phyloP scores from a whole-genome alignment of 2,329 filamentous ascomycete genomes.

The Waltergamsia citrina region DNA sequence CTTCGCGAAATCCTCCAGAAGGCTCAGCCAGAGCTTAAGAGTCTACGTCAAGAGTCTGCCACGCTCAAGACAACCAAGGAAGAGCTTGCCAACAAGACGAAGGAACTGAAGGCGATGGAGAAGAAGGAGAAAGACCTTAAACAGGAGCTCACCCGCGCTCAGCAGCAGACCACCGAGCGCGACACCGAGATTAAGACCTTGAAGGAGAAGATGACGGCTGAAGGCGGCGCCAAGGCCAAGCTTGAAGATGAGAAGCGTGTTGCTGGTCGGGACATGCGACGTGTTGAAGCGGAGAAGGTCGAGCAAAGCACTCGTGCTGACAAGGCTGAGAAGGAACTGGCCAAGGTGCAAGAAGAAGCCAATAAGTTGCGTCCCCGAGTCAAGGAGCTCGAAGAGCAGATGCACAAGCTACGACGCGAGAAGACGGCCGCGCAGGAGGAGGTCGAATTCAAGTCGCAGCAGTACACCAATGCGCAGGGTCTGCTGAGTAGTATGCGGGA shows the following conservation, averaged over 20 bases:
- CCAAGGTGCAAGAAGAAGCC: constrained; percentile 64
- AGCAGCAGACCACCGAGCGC: constrained; percentile 61
- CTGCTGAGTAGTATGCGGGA: constrained; percentile 89
- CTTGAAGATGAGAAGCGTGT: constrained; percentile 72
- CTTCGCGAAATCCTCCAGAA: constrained; percentile 73
- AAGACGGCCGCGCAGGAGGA: constrained; percentile 65
- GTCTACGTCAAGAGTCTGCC: constrained; percentile 65
- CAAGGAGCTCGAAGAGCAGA: constrained; percentile 63
- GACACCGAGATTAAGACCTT: constrained; percentile 70
- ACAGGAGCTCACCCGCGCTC: constrained; percentile 60
- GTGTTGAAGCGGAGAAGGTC: constrained; percentile 68
- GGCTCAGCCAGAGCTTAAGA: constrained; percentile 76
- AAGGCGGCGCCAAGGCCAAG: constrained; percentile 60
- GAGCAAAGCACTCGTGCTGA: constrained; percentile 68
- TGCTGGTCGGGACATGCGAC: constrained; percentile 67
- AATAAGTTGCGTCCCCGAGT: constrained; percentile 52
- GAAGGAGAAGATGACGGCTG: constrained; percentile 68
- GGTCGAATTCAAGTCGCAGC: constrained; percentile 71
- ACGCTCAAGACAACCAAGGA: constrained; percentile 67
- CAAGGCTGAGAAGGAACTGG: constrained; percentile 59
- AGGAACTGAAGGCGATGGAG: constrained; percentile 68
- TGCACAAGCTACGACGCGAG: constrained; percentile 59
- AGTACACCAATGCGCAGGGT: constrained; percentile 77
- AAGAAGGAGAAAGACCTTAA: constrained; percentile 73
- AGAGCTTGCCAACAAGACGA: constrained; percentile 50